phyloP scores from a whole-genome alignment of 495 filamentous ascomycete species.

The Lepidopterella palustris region DNA sequence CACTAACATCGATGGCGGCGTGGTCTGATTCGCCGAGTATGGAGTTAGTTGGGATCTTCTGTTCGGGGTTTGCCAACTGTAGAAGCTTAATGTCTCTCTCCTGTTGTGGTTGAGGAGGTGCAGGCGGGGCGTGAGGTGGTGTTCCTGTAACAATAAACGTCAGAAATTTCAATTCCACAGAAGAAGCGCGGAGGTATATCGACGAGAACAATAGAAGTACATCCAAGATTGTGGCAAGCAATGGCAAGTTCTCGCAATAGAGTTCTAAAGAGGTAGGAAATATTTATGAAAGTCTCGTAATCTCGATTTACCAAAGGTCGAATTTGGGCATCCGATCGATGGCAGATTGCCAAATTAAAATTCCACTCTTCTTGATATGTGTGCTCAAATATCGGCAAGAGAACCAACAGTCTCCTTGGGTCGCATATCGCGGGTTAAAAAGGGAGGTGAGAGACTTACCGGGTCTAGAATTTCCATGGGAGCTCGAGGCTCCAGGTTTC shows the following conservation, averaged over 20 bases:
- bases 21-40: conserved; percentile 13
- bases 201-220: no score
- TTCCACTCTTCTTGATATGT: no score
- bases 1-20: conserved; percentile 31
- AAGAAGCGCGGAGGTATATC: neutral
- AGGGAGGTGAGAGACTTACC: conserved; percentile 13
- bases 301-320: no score
- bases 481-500: conserved; percentile 30
- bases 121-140: neutral
- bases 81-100: neutral
- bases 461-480: conserved; percentile 4
- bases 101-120: neutral
- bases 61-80: neutral
- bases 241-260: no score
- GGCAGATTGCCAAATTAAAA: no score
- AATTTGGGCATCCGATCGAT: no score
- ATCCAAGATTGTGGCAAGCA: no score
- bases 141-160: neutral
- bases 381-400: no score
- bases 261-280: no score
- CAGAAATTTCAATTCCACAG: neutral
- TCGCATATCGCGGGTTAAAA: neutral
- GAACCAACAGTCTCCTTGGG: no score
- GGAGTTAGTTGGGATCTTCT: neutral
- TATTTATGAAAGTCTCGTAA: no score